These are phyloP conservation scores for Filobasidium wieringae DNA, from an alignment of 768 basidiomycete species.

Conservation along the genomic window DNA sequence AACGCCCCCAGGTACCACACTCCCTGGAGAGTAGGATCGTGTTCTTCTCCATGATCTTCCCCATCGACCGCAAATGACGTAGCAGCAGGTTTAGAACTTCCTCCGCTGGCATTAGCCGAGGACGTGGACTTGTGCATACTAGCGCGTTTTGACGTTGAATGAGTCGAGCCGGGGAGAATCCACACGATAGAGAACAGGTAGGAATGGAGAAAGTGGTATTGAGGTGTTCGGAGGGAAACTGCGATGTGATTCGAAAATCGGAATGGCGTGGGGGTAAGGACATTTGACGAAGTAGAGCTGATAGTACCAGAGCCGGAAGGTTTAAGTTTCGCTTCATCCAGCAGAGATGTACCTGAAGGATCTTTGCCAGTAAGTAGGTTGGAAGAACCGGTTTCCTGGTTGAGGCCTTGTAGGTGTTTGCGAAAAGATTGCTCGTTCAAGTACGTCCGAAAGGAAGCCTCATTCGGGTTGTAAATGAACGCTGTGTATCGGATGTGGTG, in stretches of 20 bases:
- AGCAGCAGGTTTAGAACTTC: neutral
- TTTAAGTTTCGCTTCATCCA: conserved; percentile 43
- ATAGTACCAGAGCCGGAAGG: conserved; percentile 7
- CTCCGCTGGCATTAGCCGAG: neutral
- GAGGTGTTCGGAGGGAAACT: conserved; percentile 81
- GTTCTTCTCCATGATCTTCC: conserved; percentile 12
- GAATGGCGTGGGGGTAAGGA: conserved; percentile 34
- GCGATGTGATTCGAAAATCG: conserved; percentile 86
- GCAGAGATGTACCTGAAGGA: too few species aligned
- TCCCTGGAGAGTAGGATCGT: conserved; percentile 41
- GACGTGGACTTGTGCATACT: conserved; percentile 45
- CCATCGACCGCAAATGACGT: conserved; percentile 6
- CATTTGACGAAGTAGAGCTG: neutral
- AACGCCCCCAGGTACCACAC: conserved; percentile 85
- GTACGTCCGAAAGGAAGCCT: conserved; percentile 83
- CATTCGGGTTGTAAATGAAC: conserved; percentile 86
- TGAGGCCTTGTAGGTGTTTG: conserved; percentile 75
- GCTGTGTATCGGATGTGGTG: too few species aligned
- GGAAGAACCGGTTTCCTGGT: conserved; percentile 41
- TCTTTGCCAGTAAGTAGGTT: neutral
- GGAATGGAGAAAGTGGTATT: conserved; percentile 74
- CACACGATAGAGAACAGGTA: conserved; percentile 72
- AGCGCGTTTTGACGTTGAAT: conserved; percentile 15
- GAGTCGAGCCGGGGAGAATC: conserved; percentile 9
- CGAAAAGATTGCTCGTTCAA: conserved; percentile 97